A percentile compares a stretch with the other conserved stretches of the same genome.
Evolutionary conservation across 768 basidiomycete species (phyloP).

Genomic region (Auriscalpium microsporum): DNA sequence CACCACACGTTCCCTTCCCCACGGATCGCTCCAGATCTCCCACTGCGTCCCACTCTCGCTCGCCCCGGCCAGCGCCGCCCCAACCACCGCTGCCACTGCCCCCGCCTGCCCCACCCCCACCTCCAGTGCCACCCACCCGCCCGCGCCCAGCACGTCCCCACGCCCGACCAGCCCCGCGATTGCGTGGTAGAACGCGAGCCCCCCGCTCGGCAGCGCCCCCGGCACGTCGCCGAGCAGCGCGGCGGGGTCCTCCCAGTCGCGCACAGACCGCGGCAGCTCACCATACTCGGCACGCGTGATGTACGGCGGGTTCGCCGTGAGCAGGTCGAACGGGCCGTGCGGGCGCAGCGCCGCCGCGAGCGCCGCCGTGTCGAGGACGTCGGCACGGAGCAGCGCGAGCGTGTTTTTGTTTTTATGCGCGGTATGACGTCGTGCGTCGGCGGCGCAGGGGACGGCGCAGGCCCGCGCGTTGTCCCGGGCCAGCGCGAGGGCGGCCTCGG

Average conservation of each 20-base stretch:
- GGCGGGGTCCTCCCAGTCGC: conserved; percentile 66
- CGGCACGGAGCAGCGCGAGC: conserved; percentile 33
- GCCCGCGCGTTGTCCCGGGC: conserved; percentile 36
- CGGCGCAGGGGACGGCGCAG: conserved; percentile 14
- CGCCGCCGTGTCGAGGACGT: conserved; percentile 28
- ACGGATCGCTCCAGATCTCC: conserved; percentile 79
- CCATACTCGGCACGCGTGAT: conserved; percentile 62
- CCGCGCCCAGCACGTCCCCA: conserved; percentile 40
- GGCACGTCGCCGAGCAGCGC: conserved; percentile 74
- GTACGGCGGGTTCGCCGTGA: conserved; percentile 86
- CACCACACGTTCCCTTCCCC: conserved; percentile 67
- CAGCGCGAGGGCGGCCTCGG: conserved; percentile 45
- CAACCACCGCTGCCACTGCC: conserved; percentile 52
- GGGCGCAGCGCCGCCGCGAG: conserved; percentile 16
- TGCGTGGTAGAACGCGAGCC: conserved; percentile 64
- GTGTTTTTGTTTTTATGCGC: conserved; percentile 15
- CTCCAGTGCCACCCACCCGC: conserved; percentile 66
- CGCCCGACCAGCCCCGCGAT: conserved; percentile 55
- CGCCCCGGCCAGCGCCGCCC: conserved; percentile 32
- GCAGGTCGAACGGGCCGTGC: conserved; percentile 52
- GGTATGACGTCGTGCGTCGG: not conserved
- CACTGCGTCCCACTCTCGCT: conserved; percentile 35
- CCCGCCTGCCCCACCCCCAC: conserved; percentile 68
- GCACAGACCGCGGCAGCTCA: conserved; percentile 58
- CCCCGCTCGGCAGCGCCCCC: conserved; percentile 23